Base-by-base conservation (phyloP, 148 eudicot species). In the Drosera capensis region DNA sequence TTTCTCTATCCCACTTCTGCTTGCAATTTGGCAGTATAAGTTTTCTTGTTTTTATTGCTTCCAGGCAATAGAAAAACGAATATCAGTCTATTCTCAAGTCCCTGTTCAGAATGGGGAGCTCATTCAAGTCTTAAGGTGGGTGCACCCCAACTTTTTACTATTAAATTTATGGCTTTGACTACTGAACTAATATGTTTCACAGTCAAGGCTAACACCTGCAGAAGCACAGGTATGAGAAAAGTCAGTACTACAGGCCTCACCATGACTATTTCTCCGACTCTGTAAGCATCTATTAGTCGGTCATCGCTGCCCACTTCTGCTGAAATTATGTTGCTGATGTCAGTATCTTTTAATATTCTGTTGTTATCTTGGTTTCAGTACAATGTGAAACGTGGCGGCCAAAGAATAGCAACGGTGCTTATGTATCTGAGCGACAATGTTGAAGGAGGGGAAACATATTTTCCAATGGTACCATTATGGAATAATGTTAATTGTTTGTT, bases 81-180 rank as follows among this genome's bases (percentile, higher is more conserved):
- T 88, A 40, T 80, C 97, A 64, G 83, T 84, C 17, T 83, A 72
- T 66, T 75, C 96, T 56, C 96, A 88, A 71, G 58, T 88, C 48
- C 96, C 94, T 56, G 59, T 68, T 22, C 94, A 83, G 56, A 88
- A 88, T 64, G 94, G 96, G 53, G 96, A 88, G 81, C 90, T 78
- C 52, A 77, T 88, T 64, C 96, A 88, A 69, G 83, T 88, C 48
- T 57, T 88, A 29, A 70, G 94, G 96, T 88, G 56, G 46, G 70
- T 51, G 30, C 11, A 35, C 36, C 20, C 30, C 12, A 21, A 7
- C 30, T 22, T 14, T 47, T 30, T 34, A 14, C 34, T 40, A 48
- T 11, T 40, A 42, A 23, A 31, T 22, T 36, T 29, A 22, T 46
- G 23, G 19, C 26, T 52, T 37, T 22, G 25, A 28, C 53, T 24